Evolutionary conservation across 345 rosid species (phyloP), one percentile per base, ranked within the genome.

Genomic region (Hypericum androsaemum): DNA sequence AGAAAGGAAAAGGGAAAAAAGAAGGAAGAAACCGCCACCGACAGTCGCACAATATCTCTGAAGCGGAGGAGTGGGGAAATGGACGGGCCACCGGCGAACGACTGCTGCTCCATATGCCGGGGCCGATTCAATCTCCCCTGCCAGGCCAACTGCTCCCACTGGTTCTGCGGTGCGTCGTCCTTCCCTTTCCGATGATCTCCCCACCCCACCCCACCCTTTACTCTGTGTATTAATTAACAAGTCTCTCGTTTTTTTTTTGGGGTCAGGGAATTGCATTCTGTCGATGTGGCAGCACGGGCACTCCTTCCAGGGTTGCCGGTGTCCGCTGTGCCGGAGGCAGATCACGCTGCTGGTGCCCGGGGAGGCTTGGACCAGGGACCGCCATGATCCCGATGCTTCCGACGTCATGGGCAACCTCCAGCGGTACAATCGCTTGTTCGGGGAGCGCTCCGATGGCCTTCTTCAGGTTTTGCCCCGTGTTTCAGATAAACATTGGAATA

Each of bases 111-210:
- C 9, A 66, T 90, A 5, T 90, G 95, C 70, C 95, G 77, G 69
- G 84, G 77, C 16, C 57, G 41, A 53, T 90, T 84, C 75, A 76
- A 53, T 49, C 64, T 77, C 59, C 89, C 96, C 55, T 83, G 94
- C 54, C 95, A 92, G 71, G 92, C 86, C 63, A 92, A 88, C 71
- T 88, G 96, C 72, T 88, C 96, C 39, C 98, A 88, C 64, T 90
- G 98, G 98, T 88, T 90, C 58, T 90, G 96, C 71, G 89, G 98
- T 89, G 16, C 32, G 32, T 22, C 32, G 32, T 4, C n/a, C n/a
- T n/a, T 32, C 62, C 10, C 56, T 44, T 37, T 16, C 0, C 12
- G 1, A 22, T 22, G 32, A 22, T 22, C 32, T 22, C 32, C 32
- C 32, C n/a, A n/a, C n/a, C n/a, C n/a, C n/a, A n/a, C n/a, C n/a